Conservation (phyloP, 257 asterid genomes). For the Gentiana dahurica region DNA sequence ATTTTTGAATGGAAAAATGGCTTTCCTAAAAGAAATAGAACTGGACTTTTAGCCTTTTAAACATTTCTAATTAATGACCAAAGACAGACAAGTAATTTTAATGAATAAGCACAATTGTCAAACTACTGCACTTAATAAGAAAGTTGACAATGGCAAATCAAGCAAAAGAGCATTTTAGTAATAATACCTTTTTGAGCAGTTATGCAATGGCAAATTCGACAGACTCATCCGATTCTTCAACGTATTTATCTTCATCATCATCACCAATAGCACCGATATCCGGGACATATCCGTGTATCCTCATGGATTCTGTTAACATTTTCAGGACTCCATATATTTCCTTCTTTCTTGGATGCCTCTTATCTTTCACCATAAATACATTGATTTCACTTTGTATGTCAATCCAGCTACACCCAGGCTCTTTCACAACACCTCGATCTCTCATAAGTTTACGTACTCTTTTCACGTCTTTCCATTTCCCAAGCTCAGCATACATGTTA, state of each 20-base stretch:
- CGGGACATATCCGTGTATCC: conserved; percentile 5
- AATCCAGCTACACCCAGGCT: conserved; percentile 11
- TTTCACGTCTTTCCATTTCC: conserved; percentile 5
- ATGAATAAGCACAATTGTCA: too few species aligned
- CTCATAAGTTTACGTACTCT: conserved; percentile 7
- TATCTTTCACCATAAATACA: conserved; percentile 10
- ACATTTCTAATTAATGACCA: too few species aligned
- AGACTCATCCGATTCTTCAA: background rate
- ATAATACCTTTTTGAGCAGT: background rate
- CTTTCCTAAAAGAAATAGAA: too few species aligned
- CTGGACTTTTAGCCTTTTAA: too few species aligned
- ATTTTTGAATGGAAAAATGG: too few species aligned
- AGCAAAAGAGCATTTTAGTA: background rate
- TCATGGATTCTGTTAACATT: conserved; percentile 6
- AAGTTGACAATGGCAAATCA: background rate
- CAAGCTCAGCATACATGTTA: conserved; percentile 16
- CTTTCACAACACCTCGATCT: conserved; percentile 3
- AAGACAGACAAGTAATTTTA: too few species aligned
- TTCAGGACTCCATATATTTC: conserved; percentile 2
- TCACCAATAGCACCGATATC: conserved; percentile 6
- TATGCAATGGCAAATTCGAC: background rate
- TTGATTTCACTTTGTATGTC: conserved; percentile 3
- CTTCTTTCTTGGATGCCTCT: conserved; percentile 5
- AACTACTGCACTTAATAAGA: too few species aligned
- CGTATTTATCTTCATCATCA: background rate